Percentiles rank a stretch among this genome's conserved stretches.
Conservation (phyloP, 2,329 filamentous ascomycete genomes). For the Trichoderma atrobrunneum region DNA sequence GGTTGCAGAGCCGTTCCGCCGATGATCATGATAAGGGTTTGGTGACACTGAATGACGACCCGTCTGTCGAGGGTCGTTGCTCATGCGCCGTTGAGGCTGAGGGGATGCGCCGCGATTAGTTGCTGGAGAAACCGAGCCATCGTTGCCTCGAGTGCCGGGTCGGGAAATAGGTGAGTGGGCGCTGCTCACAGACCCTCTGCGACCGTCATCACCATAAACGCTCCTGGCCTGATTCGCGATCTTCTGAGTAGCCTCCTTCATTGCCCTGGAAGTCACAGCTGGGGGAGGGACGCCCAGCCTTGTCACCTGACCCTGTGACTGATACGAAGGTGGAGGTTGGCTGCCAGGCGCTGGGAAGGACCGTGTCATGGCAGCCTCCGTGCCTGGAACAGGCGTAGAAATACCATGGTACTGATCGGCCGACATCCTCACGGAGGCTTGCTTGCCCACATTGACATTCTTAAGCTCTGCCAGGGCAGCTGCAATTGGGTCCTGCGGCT, state of each 20-base stretch:
- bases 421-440: constrained; percentile 79
- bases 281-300: constrained; percentile 85
- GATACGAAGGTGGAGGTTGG: constrained; percentile 79
- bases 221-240: constrained; percentile 79
- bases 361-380: constrained; percentile 41
- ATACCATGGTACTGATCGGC: constrained; percentile 96
- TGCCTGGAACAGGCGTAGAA: constrained; percentile 68
- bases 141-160: constrained; percentile 57
- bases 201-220: constrained; percentile 60
- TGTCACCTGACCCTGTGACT: constrained; percentile 62
- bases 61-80: constrained; percentile 44
- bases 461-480: constrained; percentile 90
- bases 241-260: constrained; percentile 92
- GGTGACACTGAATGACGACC: constrained; percentile 55
- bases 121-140: constrained; percentile 64
- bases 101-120: constrained; percentile 64
- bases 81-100: constrained; percentile 52
- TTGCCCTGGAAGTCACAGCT: constrained; percentile 87
- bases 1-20: constrained; percentile 38
- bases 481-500: constrained; percentile 83
- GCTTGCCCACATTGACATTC: constrained; percentile 72
- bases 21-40: constrained; percentile 53
- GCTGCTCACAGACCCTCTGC: constrained; percentile 25
- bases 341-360: constrained; percentile 58
- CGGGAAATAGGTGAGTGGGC: constrained; percentile 47